Evolutionary conservation across 768 basidiomycete species (phyloP).

Genomic region (Ephemerocybe angulata): DNA sequence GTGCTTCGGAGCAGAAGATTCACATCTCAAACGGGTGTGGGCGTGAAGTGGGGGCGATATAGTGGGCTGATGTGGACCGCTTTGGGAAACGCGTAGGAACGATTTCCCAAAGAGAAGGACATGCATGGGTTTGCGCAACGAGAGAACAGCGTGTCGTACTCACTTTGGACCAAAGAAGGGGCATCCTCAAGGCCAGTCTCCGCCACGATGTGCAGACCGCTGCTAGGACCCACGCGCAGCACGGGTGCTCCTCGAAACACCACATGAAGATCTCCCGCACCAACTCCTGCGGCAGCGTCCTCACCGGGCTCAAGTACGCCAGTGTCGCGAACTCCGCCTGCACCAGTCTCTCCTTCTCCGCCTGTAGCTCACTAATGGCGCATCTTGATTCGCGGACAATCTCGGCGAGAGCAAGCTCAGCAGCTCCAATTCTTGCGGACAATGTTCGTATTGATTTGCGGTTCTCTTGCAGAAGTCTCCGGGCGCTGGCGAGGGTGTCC

Average conservation of each 20-base stretch:
- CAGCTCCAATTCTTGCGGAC: conserved; percentile 44
- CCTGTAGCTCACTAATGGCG: conserved; percentile 51
- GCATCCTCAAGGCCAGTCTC: conserved; percentile 59
- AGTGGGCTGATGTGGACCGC: neutral
- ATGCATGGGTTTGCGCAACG: conserved; percentile 2
- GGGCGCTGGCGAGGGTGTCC: conserved; percentile 50
- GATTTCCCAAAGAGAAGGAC: conserved; percentile 2
- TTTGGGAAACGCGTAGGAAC: neutral
- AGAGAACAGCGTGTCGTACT: conserved; percentile 23
- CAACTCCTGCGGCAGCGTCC: conserved; percentile 69
- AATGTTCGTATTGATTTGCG: conserved; percentile 33
- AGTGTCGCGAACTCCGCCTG: conserved; percentile 44
- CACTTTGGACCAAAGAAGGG: conserved; percentile 76
- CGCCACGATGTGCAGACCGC: conserved; percentile 70
- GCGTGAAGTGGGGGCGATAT: neutral
- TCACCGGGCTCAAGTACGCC: conserved; percentile 71
- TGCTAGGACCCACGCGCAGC: conserved; percentile 71
- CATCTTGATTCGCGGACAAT: conserved; percentile 52
- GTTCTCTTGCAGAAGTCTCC: conserved; percentile 37
- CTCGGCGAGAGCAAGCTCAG: conserved; percentile 54
- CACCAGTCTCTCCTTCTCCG: conserved; percentile 47
- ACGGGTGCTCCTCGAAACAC: conserved; percentile 67
- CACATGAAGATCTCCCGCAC: conserved; percentile 68
- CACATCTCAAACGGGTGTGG: neutral
- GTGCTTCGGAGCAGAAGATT: conserved; percentile 1